Base-by-base conservation (phyloP, 306 rosid species). In the Quercus berberidifolia region DNA sequence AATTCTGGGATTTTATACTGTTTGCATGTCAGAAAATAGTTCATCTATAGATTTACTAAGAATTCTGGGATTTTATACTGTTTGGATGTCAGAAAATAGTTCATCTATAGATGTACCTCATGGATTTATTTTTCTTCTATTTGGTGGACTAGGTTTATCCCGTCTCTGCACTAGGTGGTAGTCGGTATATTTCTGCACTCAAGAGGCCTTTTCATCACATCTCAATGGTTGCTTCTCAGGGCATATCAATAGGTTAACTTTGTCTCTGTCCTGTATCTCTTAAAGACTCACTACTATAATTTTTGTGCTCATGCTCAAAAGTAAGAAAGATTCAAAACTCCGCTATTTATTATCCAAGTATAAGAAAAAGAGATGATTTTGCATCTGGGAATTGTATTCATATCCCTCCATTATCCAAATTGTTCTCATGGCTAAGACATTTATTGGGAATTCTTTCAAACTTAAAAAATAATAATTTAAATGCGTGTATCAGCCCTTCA, bases 201-300 rank as follows among this genome's bases (percentile, higher is more conserved):
- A 92, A 90, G 83, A 94, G 85, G 83, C 88, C 98, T 52, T 94
- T 94, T 87, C 82, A 92, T 71, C 93, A 89, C 75, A 83, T 92
- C 77, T 86, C 90, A 41, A 83, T 94, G 91, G 89, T 94, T 87
- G 98, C 98, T 83, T 94, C 98, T 75, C 98, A 94, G 74, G 98
- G 98, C 82, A 89, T 94, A 79, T 86, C 78, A 35, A 78, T 86
- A 55, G 98, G 98, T 92, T 83, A 74, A 46, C 28, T 77, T 78
- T 41, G n/a, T 70, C 26, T 71, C 30, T 14, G 28, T 43, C 65
- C 17, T 35, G 31, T 58, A 20, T 18, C 56, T 52, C 49, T 26
- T 57, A 75, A 35, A 35, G 79, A 21, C 46, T 49, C 25, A 23
- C 43, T 17, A 46, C 52, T 57, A 2, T 6, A 43, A 5, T 41